Evolutionary conservation across 2,329 filamentous ascomycete genomes (phyloP).

Genomic region (Sclerotinia sclerotiorum): DNA sequence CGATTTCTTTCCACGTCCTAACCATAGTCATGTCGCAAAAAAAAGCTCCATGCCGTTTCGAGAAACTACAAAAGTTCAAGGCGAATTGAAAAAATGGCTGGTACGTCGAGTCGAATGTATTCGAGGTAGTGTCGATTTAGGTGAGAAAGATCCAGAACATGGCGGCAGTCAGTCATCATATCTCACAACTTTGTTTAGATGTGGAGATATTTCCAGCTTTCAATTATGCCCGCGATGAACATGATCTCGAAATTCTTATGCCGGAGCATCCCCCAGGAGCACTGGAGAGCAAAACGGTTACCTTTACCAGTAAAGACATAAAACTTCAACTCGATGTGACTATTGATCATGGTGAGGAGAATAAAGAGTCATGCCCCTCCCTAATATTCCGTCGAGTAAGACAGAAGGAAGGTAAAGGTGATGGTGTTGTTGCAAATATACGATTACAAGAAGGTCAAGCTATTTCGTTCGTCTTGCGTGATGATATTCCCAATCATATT

Average conservation of each 20-base stretch:
- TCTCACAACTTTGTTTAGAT: constrained; percentile 43
- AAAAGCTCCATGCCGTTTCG: constrained; percentile 53
- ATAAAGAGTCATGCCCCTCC: constrained; percentile 49
- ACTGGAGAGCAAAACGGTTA: constrained; percentile 57
- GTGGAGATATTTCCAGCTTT: constrained; percentile 73
- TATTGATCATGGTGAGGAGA: constrained; percentile 58
- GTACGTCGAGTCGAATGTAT: constrained; percentile 72
- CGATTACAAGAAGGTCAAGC: constrained; percentile 64
- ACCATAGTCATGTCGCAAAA: constrained; percentile 54
- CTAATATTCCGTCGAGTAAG: constrained; percentile 57
- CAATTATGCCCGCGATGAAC: constrained; percentile 64
- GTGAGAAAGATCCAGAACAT: constrained; percentile 40
- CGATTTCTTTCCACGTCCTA: constrained; percentile 74
- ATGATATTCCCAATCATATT: constrained; percentile 58
- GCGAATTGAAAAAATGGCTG: constrained; percentile 69
- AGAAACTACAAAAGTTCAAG: constrained; percentile 54
- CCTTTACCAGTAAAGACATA: constrained; percentile 58
- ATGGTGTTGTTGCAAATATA: constrained; percentile 62
- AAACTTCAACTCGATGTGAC: constrained; percentile 68
- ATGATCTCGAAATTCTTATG: constrained; percentile 58
- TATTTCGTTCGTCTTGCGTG: constrained; percentile 67
- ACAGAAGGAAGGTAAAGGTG: constrained; percentile 54
- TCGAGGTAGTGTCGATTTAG: constrained; percentile 62
- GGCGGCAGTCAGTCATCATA: not conserved
- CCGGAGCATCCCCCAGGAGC: constrained; percentile 44